A percentile compares a stretch with the other conserved stretches of the same genome.
Conservation (phyloP, 805 yeast genomes). For the Metschnikowia borealis region DNA sequence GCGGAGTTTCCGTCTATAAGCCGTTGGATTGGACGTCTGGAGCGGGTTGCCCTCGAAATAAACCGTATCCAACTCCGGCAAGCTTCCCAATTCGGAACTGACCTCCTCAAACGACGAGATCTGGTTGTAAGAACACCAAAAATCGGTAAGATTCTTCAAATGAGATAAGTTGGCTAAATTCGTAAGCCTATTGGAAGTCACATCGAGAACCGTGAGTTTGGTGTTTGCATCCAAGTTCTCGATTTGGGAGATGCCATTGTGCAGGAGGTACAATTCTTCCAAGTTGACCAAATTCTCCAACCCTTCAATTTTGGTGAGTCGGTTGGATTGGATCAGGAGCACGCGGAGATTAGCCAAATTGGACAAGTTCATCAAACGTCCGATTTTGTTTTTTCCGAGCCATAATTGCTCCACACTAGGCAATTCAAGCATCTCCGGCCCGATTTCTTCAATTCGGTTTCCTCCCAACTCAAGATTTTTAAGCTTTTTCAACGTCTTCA, state of each 20-base stretch:
- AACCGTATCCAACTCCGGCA: constrained; percentile 74
- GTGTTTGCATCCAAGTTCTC: constrained; percentile 72
- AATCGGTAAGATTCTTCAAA: constrained; percentile 71
- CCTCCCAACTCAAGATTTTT: constrained; percentile 87
- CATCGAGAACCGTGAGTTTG: constrained; percentile 71
- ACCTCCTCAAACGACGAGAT: constrained; percentile 67
- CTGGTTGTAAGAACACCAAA: constrained; percentile 87
- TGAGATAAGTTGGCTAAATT: constrained; percentile 63
- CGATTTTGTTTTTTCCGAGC: constrained; percentile 86
- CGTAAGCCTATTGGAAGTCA: constrained; percentile 68
- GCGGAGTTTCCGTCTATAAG: constrained; percentile 79
- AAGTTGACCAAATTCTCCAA: constrained; percentile 65
- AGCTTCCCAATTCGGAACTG: constrained; percentile 56
- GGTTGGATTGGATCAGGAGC: constrained; percentile 84
- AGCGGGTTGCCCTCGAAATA: constrained; percentile 93
- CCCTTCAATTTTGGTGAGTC: constrained; percentile 75
- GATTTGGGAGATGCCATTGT: constrained; percentile 70
- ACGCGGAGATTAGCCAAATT: constrained; percentile 61
- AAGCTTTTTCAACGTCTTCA: constrained; percentile 54
- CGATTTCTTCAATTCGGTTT: constrained; percentile 58
- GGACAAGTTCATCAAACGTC: constrained; percentile 57
- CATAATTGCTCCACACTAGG: constrained; percentile 69
- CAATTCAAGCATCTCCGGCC: constrained; percentile 53
- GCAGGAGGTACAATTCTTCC: constrained; percentile 85
- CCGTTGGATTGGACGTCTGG: constrained; percentile 66